Evolutionary conservation across 2,329 filamentous ascomycete species (phyloP), one percentile per base, ranked within the genome.

Genomic region (Neonectria faginata): DNA sequence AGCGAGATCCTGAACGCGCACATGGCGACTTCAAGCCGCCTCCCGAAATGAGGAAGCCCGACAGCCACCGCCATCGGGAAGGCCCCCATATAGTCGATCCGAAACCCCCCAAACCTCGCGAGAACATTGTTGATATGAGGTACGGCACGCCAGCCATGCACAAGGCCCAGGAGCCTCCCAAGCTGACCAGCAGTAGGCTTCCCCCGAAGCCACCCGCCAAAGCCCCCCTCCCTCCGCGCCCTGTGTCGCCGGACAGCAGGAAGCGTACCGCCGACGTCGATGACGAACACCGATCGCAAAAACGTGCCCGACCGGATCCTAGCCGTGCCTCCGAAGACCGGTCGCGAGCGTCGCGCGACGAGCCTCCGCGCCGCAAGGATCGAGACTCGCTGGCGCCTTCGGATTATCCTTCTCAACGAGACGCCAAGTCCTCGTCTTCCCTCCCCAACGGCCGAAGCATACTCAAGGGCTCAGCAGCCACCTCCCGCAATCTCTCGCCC

Each of bases 231-330:
- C 77, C 80, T 50, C 70, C 79, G 56, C 65, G 80, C 71, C 74
- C 79, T 69, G 67, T 74, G n/a, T 84, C 79, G 42, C 82, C 79
- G 8, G 81, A 83, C 54, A 81, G 74, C 65, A 83, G 80, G 69
- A 87, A 86, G 75, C 83, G 84, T 44, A 65, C 73, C 11, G 74
- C 78, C 14, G 84, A 87, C 16, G 54, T 67, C 7, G 82, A 85
- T 20, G 83, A 84, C 27, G 78, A 80, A 33, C 63, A 71, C 25
- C 80, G 84, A 58, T 78, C 81, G 2, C 78, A 77, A 57, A 88
- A 88, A 74, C 81, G 85, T 60, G 73, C 76, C 25, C 83, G 78
- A 62, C 74, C 81, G 20, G 84, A 85, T 25, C 61, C 73, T 14
- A 65, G 70, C 60, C 77, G 75, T 44, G 65, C 69, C 22, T 55